phyloP scores from a whole-genome alignment of 768 basidiomycete species.

The Lentinula edodes region DNA sequence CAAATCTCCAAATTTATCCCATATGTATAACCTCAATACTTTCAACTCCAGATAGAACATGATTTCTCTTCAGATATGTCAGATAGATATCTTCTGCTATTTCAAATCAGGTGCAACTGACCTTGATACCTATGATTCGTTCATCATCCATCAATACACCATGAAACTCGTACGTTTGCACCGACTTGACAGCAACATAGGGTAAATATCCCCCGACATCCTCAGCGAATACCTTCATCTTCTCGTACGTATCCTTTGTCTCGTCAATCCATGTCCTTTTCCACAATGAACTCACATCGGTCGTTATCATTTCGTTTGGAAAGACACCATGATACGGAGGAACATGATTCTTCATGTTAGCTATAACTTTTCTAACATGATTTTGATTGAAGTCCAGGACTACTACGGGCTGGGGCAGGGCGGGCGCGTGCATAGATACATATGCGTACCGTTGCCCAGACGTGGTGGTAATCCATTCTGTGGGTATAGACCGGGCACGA shows the following conservation, averaged over 20 bases:
- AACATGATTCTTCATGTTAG: background rate
- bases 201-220: constrained; percentile 5
- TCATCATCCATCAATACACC: constrained; percentile 8
- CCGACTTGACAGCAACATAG: background rate
- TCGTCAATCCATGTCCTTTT: too few species aligned
- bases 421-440: background rate
- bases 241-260: background rate
- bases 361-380: background rate
- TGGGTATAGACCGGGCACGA: background rate
- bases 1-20: background rate
- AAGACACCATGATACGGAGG: background rate
- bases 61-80: background rate
- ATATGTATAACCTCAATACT: constrained; percentile 6
- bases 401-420: background rate
- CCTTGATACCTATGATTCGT: constrained; percentile 3
- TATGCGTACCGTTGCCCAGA: constrained; percentile 6
- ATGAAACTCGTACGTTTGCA: background rate
- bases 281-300: background rate
- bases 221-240: constrained; percentile 3
- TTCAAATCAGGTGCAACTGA: background rate
- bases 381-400: constrained; percentile 7
- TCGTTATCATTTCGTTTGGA: background rate
- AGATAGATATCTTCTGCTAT: background rate
- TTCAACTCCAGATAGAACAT: background rate
- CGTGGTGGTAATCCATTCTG: constrained; percentile 7